Conservation (phyloP, 371 early-diverging fungal genomes). For the Coemansia sp. region DNA sequence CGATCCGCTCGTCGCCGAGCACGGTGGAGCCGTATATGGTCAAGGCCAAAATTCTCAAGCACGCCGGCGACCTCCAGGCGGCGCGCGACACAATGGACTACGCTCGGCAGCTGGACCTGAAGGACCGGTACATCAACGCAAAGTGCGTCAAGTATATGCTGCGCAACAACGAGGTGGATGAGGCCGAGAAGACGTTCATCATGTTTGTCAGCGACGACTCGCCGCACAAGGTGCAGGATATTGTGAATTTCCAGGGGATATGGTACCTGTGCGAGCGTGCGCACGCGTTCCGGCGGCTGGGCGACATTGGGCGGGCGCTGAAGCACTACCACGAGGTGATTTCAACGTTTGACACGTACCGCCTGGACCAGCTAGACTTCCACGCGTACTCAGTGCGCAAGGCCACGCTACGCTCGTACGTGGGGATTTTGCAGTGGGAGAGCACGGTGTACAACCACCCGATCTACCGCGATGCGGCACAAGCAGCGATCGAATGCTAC, state of each 20-base stretch:
- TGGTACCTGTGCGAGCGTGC: slow-evolving; percentile 86
- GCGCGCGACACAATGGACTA: slow-evolving; percentile 80
- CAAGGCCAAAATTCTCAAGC: slow-evolving; percentile 93
- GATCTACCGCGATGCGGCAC: slow-evolving; percentile 74
- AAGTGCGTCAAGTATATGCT: slow-evolving; percentile 95
- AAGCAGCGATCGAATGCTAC: slow-evolving; percentile 72
- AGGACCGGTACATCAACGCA: slow-evolving; percentile 94
- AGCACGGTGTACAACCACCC: slow-evolving; percentile 70
- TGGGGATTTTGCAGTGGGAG: slow-evolving; percentile 75
- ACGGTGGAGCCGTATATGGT: slow-evolving; percentile 90
- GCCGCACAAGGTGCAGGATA: slow-evolving; percentile 71
- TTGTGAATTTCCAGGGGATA: slow-evolving; percentile 87
- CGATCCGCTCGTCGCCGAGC: slow-evolving; percentile 64
- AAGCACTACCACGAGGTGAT: slow-evolving; percentile 84
- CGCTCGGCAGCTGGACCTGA: slow-evolving; percentile 86
- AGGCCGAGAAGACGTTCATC: slow-evolving; percentile 81
- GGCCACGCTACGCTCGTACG: slow-evolving; percentile 82
- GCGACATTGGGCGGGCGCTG: slow-evolving; percentile 77
- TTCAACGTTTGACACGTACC: slow-evolving; percentile 76
- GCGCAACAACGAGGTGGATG: slow-evolving; percentile 71
- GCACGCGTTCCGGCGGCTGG: slow-evolving; percentile 64
- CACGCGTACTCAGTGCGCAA: slow-evolving; percentile 93
- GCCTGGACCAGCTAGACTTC: slow-evolving; percentile 97
- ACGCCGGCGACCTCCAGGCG: slow-evolving; percentile 67
- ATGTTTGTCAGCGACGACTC: slow-evolving; percentile 76